Evolutionary conservation across 345 rosid genomes (phyloP).

Genomic region (Garcia nutans): DNA sequence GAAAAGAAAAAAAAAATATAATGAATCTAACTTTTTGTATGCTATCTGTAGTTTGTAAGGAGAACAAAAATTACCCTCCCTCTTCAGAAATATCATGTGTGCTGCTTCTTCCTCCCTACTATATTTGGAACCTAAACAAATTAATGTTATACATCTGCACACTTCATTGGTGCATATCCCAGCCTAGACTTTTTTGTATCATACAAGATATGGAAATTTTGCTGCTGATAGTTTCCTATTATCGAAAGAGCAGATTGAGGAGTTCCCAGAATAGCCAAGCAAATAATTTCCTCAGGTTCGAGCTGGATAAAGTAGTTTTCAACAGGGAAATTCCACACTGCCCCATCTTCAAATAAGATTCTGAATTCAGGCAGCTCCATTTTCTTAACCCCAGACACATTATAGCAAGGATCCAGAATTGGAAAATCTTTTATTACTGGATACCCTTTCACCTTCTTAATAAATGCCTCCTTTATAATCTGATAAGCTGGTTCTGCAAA

Average conservation of each 20-base stretch:
- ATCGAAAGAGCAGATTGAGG: constrained; percentile 75
- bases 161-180: constrained; percentile 68
- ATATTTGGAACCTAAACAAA: constrained; percentile 4
- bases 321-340: constrained; percentile 81
- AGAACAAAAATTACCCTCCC: constrained; percentile 5
- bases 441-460: constrained; percentile 58
- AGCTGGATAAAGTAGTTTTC: constrained; percentile 76
- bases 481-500: constrained; percentile 69
- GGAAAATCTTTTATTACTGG: constrained; percentile 52
- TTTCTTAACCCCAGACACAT: constrained; percentile 63
- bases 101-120: constrained; percentile 22
- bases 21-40: constrained; percentile 28
- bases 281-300: constrained; percentile 54
- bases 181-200: constrained; percentile 75
- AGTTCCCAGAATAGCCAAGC: constrained; percentile 83
- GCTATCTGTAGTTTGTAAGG: constrained; percentile 10
- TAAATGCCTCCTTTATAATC: constrained; percentile 57
- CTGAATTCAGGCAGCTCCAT: constrained; percentile 68
- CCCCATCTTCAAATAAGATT: constrained; percentile 69
- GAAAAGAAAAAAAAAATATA: not conserved
- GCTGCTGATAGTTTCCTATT: constrained; percentile 91
- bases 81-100: constrained; percentile 16
- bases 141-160: constrained; percentile 52
- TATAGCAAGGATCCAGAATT: constrained; percentile 76
- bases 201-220: constrained; percentile 72